Evolutionary conservation across 768 basidiomycete species (phyloP).

Genomic region (Russula abietina): DNA sequence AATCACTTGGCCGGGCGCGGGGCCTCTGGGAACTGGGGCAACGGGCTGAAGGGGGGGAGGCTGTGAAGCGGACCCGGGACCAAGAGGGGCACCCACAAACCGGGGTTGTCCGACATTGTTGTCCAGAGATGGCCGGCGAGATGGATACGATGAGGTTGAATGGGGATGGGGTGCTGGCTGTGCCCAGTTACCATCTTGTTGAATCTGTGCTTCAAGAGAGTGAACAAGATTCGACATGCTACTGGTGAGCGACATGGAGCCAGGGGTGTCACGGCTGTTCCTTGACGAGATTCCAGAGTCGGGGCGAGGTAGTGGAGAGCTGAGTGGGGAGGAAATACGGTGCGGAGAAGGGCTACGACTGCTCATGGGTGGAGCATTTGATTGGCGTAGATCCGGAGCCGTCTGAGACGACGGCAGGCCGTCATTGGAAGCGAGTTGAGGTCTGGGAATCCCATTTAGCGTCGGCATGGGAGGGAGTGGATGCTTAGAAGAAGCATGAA

Average conservation of each 20-base stretch:
- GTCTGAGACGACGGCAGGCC: slow-evolving; percentile 22
- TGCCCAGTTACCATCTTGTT: slow-evolving; percentile 26
- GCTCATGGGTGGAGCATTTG: background rate
- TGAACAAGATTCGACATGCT: slow-evolving; percentile 27
- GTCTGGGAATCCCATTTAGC: slow-evolving; percentile 28
- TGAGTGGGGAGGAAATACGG: slow-evolving; percentile 24
- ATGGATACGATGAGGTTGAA: slow-evolving; percentile 21
- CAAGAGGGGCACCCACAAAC: background rate
- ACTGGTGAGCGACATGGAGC: slow-evolving; percentile 18
- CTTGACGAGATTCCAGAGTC: slow-evolving; percentile 20
- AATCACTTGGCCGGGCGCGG: slow-evolving; percentile 10
- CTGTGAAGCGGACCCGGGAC: background rate
- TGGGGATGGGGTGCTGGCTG: slow-evolving; percentile 26
- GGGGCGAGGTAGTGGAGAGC: background rate
- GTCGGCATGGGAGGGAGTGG: slow-evolving; percentile 64
- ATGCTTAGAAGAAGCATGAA: slow-evolving; percentile 44
- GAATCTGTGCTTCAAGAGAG: slow-evolving; percentile 32
- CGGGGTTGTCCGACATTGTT: background rate
- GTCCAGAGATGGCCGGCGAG: slow-evolving; percentile 28
- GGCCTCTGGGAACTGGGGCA: slow-evolving; percentile 4
- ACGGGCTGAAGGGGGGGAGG: background rate
- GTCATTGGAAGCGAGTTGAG: background rate
- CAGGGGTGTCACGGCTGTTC: slow-evolving; percentile 10
- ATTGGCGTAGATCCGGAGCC: slow-evolving; percentile 21
- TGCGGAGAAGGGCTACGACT: slow-evolving; percentile 27